phyloP scores from a whole-genome alignment of 768 basidiomycete genomes.

The Mycena filopes region DNA sequence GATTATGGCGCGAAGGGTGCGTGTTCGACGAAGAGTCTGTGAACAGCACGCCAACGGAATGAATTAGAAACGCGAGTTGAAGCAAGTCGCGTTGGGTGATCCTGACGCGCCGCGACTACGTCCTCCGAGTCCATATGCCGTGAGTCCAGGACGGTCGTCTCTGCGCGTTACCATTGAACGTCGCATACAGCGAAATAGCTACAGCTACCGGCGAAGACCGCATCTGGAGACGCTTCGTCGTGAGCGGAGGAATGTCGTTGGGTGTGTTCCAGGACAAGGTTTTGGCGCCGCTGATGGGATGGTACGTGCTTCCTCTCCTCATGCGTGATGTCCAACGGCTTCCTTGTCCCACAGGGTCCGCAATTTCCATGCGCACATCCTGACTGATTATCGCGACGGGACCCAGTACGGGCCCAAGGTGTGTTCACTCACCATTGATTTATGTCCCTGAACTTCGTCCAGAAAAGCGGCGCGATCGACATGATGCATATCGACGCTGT shows the following conservation, averaged over 20 bases:
- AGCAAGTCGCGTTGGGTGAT: constrained; percentile 32
- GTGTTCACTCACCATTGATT: constrained; percentile 19
- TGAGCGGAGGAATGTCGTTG: constrained; percentile 40
- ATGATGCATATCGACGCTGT: constrained; percentile 36
- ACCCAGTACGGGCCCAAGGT: constrained; percentile 40
- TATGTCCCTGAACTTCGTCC: constrained; percentile 16
- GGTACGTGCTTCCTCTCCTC: constrained; percentile 25
- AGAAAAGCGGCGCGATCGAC: constrained; percentile 35
- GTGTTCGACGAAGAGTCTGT: not conserved
- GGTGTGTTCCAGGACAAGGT: constrained; percentile 42
- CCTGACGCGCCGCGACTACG: constrained; percentile 38
- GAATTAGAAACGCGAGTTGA: constrained; percentile 34
- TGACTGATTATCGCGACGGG: constrained; percentile 41
- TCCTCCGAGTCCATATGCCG: constrained; percentile 35
- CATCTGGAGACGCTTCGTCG: constrained; percentile 38
- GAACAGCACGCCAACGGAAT: constrained; percentile 13
- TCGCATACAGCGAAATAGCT: constrained; percentile 21
- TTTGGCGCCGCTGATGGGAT: constrained; percentile 41
- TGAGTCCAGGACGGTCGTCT: constrained; percentile 26
- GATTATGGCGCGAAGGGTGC: constrained; percentile 35
- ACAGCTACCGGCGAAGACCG: constrained; percentile 31
- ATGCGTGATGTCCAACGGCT: no score
- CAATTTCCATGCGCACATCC: constrained; percentile 40
- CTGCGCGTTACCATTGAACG: not conserved
- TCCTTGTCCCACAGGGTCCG: no score